phyloP scores from a whole-genome alignment of 805 yeast genomes.

The Metschnikowia aberdeeniae region DNA sequence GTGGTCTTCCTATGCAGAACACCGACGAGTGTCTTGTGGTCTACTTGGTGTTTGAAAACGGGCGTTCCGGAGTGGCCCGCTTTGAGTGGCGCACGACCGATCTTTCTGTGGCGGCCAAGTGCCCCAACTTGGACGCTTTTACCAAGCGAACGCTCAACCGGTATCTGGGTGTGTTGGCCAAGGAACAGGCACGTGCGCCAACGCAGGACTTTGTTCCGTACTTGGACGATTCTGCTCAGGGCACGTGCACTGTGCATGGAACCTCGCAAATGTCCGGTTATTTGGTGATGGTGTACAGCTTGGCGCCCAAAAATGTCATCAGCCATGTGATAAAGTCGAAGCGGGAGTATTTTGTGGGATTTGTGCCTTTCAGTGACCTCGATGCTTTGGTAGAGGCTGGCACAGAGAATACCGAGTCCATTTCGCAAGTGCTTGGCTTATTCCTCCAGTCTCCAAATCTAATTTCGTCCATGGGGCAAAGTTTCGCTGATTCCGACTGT shows the following conservation, averaged over 20 bases:
- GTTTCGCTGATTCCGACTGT: background rate
- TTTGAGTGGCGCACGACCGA: background rate
- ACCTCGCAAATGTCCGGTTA: constrained; percentile 6
- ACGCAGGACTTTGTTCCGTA: constrained; percentile 15
- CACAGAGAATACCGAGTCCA: background rate
- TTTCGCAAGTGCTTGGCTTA: background rate
- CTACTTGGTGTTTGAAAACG: constrained; percentile 11
- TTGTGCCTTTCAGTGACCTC: constrained; percentile 2
- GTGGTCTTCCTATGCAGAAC: constrained; percentile 5
- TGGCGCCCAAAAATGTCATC: constrained; percentile 12
- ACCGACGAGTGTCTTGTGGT: background rate
- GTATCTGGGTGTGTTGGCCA: constrained; percentile 9
- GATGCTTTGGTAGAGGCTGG: background rate
- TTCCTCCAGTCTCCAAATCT: background rate
- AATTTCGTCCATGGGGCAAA: background rate
- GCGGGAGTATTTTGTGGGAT: constrained; percentile 10
- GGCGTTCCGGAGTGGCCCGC: constrained; percentile 7
- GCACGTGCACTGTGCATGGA: constrained; percentile 19
- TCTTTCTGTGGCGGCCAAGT: background rate
- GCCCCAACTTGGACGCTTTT: constrained; percentile 13
- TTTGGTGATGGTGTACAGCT: constrained; percentile 10
- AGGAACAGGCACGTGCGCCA: constrained; percentile 15
- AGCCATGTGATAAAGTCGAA: constrained; percentile 22
- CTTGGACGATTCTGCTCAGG: constrained; percentile 23
- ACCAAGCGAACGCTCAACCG: constrained; percentile 19